Evolutionary conservation across 129 eudicot genomes (phyloP), one percentile per base, ranked within the genome.

Genomic region (Logfia minima): DNA sequence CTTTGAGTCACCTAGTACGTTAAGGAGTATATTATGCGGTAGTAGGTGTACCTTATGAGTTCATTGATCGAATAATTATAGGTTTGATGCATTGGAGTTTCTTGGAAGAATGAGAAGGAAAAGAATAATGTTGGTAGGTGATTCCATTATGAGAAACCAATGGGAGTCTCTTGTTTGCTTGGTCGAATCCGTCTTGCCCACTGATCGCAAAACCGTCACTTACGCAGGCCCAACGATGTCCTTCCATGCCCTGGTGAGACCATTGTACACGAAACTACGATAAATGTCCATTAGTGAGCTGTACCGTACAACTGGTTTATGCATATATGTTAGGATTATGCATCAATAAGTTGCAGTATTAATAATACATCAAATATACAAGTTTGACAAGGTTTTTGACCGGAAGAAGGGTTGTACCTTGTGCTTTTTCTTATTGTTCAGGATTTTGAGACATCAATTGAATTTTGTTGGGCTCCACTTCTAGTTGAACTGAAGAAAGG

Each of bases 151-250:
- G 90, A 88, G 98, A 82, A 92, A 92, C 72, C 98, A 92, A 64
- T 92, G 98, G 98, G 96, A 92, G 83, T 90, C 96, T 70, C 96
- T 92, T 45, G 96, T 92, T 4, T 92, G 98, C 78, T 82, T 92
- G 70, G 85, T 90, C 21, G 90, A 90, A 81, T 88, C 93, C 2
- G 98, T 92, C 4, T 48, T 92, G 79, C 98, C 98, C 0, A 83
- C 76, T 4, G 85, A 86, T 72, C 82, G 93, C 37, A 92, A 90
- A 75, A 86, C 83, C 1, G 89, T 92, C 37, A 88, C 92, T 34
- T 92, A 92, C 48, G 82, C 80, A 39, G 98, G 98, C 22, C 98
- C 98, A 65, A 68, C 92, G 1, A 92, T 92, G 92, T 85, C 93
- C 83, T 92, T 92, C 80, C 96, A 84, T 75, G 93, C 96, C 75